Percentiles rank a stretch among this genome's conserved stretches.
Conservation (phyloP, 2,329 filamentous ascomycete genomes). For the Verticillium dahliae region DNA sequence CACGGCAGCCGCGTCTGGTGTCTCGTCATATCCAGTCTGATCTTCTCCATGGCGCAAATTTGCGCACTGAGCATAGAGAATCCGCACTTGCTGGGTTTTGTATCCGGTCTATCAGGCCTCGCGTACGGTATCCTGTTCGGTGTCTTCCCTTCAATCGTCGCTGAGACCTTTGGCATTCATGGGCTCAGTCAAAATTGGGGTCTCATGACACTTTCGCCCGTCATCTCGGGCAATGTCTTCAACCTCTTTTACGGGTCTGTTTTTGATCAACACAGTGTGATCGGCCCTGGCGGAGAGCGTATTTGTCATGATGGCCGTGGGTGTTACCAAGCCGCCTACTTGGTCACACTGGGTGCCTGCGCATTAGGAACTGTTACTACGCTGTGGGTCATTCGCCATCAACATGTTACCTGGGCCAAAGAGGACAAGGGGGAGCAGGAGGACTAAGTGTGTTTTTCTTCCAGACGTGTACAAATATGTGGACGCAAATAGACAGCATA, state of each 20-base stretch:
- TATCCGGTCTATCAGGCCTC: conserved; percentile 79
- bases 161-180: conserved; percentile 84
- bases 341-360: conserved; percentile 68
- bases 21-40: conserved; percentile 65
- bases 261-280: conserved; percentile 72
- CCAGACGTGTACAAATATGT: too few species aligned
- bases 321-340: conserved; percentile 79
- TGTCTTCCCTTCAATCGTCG: conserved; percentile 82
- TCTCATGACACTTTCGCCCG: conserved; percentile 83
- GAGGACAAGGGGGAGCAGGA: conserved; percentile 31
- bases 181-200: conserved; percentile 96
- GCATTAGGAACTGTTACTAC: conserved; percentile 62
- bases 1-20: conserved; percentile 87
- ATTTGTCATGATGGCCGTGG: conserved; percentile 70
- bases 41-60: conserved; percentile 77
- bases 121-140: conserved; percentile 93
- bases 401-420: conserved; percentile 33
- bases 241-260: conserved; percentile 84
- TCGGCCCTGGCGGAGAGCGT: conserved; percentile 62
- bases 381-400: conserved; percentile 62
- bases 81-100: conserved; percentile 67
- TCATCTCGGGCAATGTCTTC: conserved; percentile 84
- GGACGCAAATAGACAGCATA: too few species aligned
- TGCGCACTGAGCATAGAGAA: conserved; percentile 69
- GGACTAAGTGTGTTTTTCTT: conserved; percentile 14